Conservation (phyloP, 2,329 filamentous ascomycete genomes). For the Erysiphe pulchra region DNA sequence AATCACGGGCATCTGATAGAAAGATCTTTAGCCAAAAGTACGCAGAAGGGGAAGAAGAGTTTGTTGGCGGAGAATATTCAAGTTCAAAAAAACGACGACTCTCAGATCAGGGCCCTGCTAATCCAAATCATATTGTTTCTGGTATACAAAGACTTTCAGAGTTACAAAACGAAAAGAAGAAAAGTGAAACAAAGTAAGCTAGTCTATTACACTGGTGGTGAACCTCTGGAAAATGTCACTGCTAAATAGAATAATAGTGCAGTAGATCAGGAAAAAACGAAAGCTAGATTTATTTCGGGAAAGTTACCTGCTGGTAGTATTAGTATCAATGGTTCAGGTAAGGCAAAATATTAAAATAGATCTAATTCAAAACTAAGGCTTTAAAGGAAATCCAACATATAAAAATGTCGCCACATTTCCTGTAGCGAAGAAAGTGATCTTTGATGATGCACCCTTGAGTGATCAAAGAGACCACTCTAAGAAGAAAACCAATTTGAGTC, state of each 20-base stretch:
- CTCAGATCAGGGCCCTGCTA: no score
- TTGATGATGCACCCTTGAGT: no score
- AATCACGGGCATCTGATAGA: constrained; percentile 3
- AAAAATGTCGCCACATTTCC: neutral
- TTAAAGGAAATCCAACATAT: no score
- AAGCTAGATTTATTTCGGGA: constrained; percentile 9
- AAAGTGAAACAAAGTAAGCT: no score
- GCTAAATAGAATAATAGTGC: no score
- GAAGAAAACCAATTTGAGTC: neutral
- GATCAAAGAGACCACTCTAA: no score
- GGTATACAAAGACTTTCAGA: no score
- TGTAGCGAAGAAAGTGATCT: neutral
- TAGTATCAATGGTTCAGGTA: neutral
- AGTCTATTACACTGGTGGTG: no score
- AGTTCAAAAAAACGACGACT: no score
- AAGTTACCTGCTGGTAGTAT: constrained; percentile 15
- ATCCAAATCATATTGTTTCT: no score
- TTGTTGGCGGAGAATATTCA: constrained; percentile 7
- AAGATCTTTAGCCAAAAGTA: constrained; percentile 10
- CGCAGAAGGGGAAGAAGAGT: constrained; percentile 11
- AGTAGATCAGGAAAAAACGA: constrained; percentile 7
- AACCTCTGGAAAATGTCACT: no score
- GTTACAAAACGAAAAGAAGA: no score
- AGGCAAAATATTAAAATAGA: neutral
- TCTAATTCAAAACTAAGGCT: neutral